Conservation (phyloP, 1,284 basidiomycete genomes). For the Phenoliferia sp. region DNA sequence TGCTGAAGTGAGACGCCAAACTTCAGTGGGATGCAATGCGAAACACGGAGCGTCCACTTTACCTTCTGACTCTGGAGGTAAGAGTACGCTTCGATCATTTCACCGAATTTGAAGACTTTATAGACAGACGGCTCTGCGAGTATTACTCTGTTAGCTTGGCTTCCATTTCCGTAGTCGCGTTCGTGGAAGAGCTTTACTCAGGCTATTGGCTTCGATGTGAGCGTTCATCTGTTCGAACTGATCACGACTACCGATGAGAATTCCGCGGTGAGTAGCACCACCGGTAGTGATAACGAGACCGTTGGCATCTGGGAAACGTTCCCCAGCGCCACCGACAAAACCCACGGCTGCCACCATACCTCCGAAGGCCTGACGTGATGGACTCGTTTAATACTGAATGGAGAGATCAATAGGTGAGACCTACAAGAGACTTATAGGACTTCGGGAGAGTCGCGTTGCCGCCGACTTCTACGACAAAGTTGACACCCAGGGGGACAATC, state of each 20-base stretch:
- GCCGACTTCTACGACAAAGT: constrained; percentile 36
- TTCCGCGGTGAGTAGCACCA: neutral
- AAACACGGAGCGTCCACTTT: neutral
- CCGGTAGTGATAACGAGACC: neutral
- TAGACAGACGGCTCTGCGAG: neutral
- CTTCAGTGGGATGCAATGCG: too few species aligned
- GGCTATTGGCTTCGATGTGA: neutral
- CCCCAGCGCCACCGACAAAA: neutral
- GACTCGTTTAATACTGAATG: neutral
- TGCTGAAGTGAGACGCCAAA: too few species aligned
- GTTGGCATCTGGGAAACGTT: neutral
- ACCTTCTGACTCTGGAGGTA: neutral
- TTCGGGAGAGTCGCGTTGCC: neutral
- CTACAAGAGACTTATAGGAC: neutral
- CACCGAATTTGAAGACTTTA: neutral
- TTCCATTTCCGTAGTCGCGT: too few species aligned
- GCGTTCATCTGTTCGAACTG: neutral
- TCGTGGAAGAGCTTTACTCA: neutral
- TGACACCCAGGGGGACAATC: constrained; percentile 51
- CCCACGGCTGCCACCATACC: neutral
- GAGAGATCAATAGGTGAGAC: neutral
- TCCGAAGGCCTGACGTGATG: neutral
- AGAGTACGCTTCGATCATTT: neutral
- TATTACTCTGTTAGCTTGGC: neutral
- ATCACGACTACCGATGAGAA: neutral